A percentile compares a stretch with the other conserved stretches of the same genome.
Evolutionary conservation across 1,139 yeast species (phyloP).

Genomic region (Suhomyces bribrorum): DNA sequence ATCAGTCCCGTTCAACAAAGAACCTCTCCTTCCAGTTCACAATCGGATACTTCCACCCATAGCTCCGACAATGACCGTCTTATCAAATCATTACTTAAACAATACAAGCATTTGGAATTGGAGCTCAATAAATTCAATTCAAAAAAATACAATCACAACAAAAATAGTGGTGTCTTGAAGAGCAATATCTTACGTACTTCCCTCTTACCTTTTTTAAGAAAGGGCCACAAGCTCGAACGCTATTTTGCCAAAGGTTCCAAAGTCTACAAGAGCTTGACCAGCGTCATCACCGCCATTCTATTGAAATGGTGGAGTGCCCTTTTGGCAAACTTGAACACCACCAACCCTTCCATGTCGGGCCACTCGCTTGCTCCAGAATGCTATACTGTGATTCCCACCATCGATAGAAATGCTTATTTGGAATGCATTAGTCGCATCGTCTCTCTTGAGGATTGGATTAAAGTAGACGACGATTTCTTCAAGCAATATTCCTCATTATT

Average conservation of each 20-base stretch:
- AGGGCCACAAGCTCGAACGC: conserved; percentile 27
- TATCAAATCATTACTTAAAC: conserved; percentile 34
- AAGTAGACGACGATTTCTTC: conserved; percentile 23
- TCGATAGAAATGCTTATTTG: conserved; percentile 68
- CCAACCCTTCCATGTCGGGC: conserved; percentile 10
- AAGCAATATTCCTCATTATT: conserved; percentile 38
- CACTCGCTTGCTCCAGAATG: conserved; percentile 5
- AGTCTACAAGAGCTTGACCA: conserved; percentile 36
- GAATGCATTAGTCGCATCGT: conserved; percentile 73
- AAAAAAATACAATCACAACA: conserved; percentile 22
- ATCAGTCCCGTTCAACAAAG: background rate
- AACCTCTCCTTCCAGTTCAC: conserved; percentile 2
- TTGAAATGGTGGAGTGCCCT: conserved; percentile 69
- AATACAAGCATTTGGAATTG: conserved; percentile 46
- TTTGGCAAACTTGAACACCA: conserved; percentile 32
- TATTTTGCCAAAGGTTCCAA: conserved; percentile 24
- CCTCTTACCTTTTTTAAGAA: conserved; percentile 64
- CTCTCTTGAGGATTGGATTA: conserved; percentile 64
- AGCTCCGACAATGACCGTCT: conserved; percentile 27
- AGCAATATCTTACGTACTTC: conserved; percentile 68
- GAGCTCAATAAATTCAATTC: conserved; percentile 51
- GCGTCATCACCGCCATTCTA: conserved; percentile 42
- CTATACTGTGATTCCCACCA: conserved; percentile 20
- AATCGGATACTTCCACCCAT: too few species aligned
- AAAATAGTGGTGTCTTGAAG: conserved; percentile 53